phyloP scores from a whole-genome alignment of 2,329 filamentous ascomycete species.

The Moelleriella libera region DNA sequence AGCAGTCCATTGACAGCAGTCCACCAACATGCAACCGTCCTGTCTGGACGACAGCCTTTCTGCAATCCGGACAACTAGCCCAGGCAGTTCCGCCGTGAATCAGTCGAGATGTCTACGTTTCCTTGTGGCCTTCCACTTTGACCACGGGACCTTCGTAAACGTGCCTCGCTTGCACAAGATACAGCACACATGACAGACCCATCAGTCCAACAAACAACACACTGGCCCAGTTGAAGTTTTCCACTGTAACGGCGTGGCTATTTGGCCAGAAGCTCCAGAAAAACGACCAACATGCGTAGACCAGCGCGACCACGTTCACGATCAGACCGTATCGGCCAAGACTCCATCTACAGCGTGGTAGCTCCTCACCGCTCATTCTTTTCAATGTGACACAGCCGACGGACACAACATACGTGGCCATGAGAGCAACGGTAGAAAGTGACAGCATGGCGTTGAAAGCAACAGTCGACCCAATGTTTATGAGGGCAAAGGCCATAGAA shows the following conservation, averaged over 20 bases:
- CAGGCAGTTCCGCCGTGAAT: neutral
- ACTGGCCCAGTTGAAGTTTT: conserved; percentile 6
- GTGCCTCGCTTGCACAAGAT: conserved; percentile 2
- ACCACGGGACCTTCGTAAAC: conserved; percentile 4
- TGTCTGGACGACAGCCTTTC: no score
- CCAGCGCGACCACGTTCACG: conserved; percentile 18
- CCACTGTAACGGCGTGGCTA: conserved; percentile 1
- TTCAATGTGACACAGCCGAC: conserved; percentile 18
- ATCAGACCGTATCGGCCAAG: conserved; percentile 22
- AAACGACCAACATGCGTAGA: conserved; percentile 9
- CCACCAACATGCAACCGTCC: no score
- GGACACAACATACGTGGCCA: conserved; percentile 18
- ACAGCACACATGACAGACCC: conserved; percentile 2
- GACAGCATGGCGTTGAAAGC: conserved; percentile 21
- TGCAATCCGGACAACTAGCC: neutral
- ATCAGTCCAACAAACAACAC: conserved; percentile 4
- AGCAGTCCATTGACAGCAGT: no score
- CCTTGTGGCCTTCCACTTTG: conserved; percentile 4
- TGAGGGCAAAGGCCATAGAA: conserved; percentile 15
- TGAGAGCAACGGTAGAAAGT: conserved; percentile 15
- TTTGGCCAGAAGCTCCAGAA: conserved; percentile 8
- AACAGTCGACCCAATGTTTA: conserved; percentile 17
- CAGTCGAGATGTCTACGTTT: neutral
- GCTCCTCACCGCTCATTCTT: conserved; percentile 15
- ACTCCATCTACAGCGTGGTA: conserved; percentile 20